These are phyloP conservation scores for Cladobotryum protrusum DNA, from an alignment of 2,329 filamentous ascomycete species.

Conservation along the genomic window DNA sequence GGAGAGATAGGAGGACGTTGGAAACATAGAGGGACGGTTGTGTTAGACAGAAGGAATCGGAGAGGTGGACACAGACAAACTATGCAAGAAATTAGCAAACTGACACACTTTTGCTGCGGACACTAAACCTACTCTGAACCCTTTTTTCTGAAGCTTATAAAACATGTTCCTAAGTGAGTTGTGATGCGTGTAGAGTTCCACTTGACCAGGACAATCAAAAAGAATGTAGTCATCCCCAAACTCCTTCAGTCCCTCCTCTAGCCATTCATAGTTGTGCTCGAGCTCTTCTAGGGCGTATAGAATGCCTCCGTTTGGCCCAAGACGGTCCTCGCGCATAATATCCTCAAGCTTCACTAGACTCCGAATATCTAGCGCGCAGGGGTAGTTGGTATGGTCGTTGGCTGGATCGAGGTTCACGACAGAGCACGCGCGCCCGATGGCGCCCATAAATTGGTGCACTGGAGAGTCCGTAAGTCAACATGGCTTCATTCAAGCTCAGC, in stretches of 20 bases:
- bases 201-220: constrained; percentile 95
- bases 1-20: constrained; percentile 83
- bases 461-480: neutral
- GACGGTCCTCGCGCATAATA: constrained; percentile 83
- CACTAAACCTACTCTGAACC: constrained; percentile 67
- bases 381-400: constrained; percentile 87
- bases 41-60: constrained; percentile 89
- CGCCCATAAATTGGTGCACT: constrained; percentile 96
- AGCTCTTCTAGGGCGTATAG: constrained; percentile 93
- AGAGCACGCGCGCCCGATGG: constrained; percentile 90
- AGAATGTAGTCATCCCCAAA: constrained; percentile 86
- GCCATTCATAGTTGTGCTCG: constrained; percentile 89
- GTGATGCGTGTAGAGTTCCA: constrained; percentile 96
- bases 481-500: neutral
- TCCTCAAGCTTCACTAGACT: constrained; percentile 85
- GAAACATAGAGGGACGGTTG: constrained; percentile 93
- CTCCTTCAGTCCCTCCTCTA: constrained; percentile 72
- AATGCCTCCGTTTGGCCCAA: constrained; percentile 89
- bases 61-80: constrained; percentile 89
- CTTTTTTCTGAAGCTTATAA: constrained; percentile 80
- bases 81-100: constrained; percentile 32
- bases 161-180: constrained; percentile 87
- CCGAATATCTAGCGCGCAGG: constrained; percentile 84
- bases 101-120: neutral
- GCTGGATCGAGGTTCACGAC: constrained; percentile 96